phyloP scores from a whole-genome alignment of 2,329 filamentous ascomycete genomes.

The Fusarium udum region DNA sequence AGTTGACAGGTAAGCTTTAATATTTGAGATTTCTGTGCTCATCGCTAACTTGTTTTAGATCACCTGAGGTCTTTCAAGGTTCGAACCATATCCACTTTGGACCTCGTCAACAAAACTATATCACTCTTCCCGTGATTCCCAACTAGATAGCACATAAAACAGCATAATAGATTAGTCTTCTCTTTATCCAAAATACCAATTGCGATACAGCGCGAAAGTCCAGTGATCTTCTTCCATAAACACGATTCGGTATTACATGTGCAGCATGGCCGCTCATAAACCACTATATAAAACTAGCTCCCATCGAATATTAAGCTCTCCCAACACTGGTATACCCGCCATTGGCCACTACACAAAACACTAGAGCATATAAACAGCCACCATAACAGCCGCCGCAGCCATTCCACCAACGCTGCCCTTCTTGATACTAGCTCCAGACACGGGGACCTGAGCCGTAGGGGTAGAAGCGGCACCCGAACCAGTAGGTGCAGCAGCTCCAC shows the following conservation, averaged over 20 bases:
- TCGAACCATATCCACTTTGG: conserved; percentile 65
- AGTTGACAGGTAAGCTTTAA: conserved; percentile 53
- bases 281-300: neutral
- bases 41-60: conserved; percentile 11
- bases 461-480: conserved; percentile 10
- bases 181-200: fast-evolving
- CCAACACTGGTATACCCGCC: neutral
- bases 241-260: neutral
- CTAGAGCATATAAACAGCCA: conserved; percentile 17
- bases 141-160: neutral
- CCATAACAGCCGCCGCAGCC: neutral
- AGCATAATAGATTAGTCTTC: neutral
- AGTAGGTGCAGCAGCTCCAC: conserved; percentile 20
- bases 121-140: conserved; percentile 63
- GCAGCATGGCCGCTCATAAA: neutral
- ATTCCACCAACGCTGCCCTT: conserved; percentile 6
- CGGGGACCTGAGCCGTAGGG: conserved; percentile 7
- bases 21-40: fast-evolving
- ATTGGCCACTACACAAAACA: neutral
- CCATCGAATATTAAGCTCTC: conserved; percentile 3
- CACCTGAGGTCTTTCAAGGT: conserved; percentile 50
- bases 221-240: neutral
- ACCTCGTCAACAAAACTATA: conserved; percentile 58
- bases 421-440: conserved; percentile 12
- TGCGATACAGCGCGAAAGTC: neutral